Evolutionary conservation across 257 asterid species (phyloP).

Genomic region (Marsdenia floribunda): DNA sequence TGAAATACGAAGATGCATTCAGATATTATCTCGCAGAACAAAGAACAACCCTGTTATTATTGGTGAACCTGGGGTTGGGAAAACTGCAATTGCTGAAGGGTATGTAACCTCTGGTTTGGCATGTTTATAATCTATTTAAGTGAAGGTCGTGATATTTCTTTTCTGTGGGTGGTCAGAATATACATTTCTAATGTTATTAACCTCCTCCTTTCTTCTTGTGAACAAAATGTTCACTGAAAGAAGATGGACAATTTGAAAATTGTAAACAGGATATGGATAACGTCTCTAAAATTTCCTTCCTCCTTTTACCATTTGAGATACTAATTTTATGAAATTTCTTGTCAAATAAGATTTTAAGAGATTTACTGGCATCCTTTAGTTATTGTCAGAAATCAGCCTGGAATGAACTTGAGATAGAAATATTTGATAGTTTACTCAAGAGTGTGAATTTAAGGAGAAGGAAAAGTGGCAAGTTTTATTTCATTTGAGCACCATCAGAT

Average conservation of each 20-base stretch:
- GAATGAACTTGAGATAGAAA: no score
- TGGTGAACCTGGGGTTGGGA: slow-evolving; percentile 99
- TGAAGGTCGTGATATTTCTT: not conserved
- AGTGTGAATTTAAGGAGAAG: not conserved
- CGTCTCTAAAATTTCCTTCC: not conserved
- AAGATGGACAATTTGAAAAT: no score
- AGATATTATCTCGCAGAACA: slow-evolving; percentile 84
- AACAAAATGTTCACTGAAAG: not conserved
- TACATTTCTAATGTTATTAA: not conserved
- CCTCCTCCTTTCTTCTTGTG: not conserved
- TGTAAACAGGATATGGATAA: no score
- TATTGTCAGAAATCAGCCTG: no score
- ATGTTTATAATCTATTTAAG: not conserved
- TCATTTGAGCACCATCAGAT: not conserved
- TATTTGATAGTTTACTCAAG: not conserved
- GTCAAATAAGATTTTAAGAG: not conserved
- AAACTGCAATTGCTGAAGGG: slow-evolving; percentile 99
- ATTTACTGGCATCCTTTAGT: not conserved
- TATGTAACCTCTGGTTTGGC: slow-evolving; percentile 26
- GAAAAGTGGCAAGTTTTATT: not conserved
- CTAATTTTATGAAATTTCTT: no score
- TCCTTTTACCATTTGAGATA: not conserved
- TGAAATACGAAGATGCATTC: slow-evolving; percentile 93
- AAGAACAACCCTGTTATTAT: slow-evolving; percentile 96
- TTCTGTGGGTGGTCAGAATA: not conserved